Evolutionary conservation across 2,329 filamentous ascomycete species (phyloP), one percentile per base, ranked within the genome.

Genomic region (Xylariomycetidae sp.): DNA sequence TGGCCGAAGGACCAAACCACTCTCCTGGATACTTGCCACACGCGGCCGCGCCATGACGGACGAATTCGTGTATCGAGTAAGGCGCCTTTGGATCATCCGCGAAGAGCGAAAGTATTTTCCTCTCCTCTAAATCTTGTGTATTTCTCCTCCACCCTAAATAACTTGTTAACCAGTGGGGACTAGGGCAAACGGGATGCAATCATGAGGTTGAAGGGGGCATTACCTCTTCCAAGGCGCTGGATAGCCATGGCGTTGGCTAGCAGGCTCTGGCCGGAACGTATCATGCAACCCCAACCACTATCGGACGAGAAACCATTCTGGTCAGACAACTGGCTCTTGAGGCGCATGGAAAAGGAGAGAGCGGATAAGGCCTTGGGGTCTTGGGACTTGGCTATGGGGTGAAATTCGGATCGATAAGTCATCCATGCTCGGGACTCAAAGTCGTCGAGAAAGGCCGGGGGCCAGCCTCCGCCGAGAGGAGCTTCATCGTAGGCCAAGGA

Each of bases 271-370:
- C 92, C 92, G 5, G 90, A 96, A 39, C 92, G 74, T 49, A 98
- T 97, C 92, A 98, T 98, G 56, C 92, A 98, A 0, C 92, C 92
- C 88, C 94, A 98, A 32, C 92, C 92, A 8, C 87, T 89, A 58
- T 98, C 92, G 2, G 88, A 90, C 9, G 87, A 85, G 61, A 97
- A 98, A 4, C 86, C 88, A 16, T 72, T 72, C 37, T 86, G 77
- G 30, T 95, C 87, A 9, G 78, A 74, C 5, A 97, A 66, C 52
- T 88, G 84, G 34, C 72, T 89, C 52, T 88, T 85, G 47, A 97
- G 69, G 31, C 88, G 82, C 61, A 94, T 90, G 2, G 86, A 70
- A 37, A 97, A 77, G 4, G 87, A 94, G 66, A 97, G 77, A 6
- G 79, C 69, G 4, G 81, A 71, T 1, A 70, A 57, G 11, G 87